These are phyloP conservation scores for Xylaria castorea DNA, from an alignment of 495 filamentous ascomycete species.

Conservation along the genomic window DNA sequence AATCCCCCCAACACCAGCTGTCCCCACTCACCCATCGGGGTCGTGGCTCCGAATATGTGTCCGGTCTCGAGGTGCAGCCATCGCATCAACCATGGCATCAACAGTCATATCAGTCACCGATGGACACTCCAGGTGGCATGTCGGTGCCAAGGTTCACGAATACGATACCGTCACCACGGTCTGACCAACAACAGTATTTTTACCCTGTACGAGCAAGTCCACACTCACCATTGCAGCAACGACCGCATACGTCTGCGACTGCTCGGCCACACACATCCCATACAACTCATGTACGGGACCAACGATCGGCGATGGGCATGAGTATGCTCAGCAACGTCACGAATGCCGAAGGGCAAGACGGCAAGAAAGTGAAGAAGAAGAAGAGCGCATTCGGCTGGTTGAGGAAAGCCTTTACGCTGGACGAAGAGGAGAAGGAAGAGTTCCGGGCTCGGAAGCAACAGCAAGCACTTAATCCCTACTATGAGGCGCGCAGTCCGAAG, in stretches of 20 bases:
- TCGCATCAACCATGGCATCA: slow-evolving; percentile 22
- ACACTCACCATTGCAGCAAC: slow-evolving; percentile 61
- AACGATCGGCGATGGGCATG: slow-evolving; percentile 59
- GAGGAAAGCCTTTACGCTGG: slow-evolving; percentile 63
- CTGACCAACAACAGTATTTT: slow-evolving; percentile 58
- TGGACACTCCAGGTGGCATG: slow-evolving; percentile 41
- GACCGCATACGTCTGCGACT: slow-evolving; percentile 56
- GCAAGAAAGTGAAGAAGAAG: slow-evolving; percentile 61
- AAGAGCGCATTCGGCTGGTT: slow-evolving; percentile 65
- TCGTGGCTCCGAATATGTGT: slow-evolving; percentile 59
- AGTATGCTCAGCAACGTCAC: slow-evolving; percentile 55
- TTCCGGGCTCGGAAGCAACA: slow-evolving; percentile 56
- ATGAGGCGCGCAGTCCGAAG: slow-evolving; percentile 48
- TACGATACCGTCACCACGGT: slow-evolving; percentile 56
- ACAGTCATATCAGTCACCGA: slow-evolving; percentile 33
- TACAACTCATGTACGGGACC: slow-evolving; percentile 44
- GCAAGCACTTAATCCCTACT: slow-evolving; percentile 49
- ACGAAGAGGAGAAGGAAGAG: slow-evolving; percentile 60
- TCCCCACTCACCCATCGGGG: slow-evolving; percentile 47
- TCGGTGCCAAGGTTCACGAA: slow-evolving; percentile 45
- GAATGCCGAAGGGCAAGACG: slow-evolving; percentile 29
- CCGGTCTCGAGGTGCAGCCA: slow-evolving; percentile 51
- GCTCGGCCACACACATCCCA: slow-evolving; percentile 40
- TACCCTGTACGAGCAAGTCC: slow-evolving; percentile 61
- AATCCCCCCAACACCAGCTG: slow-evolving; percentile 29